These are phyloP conservation scores for Trichoderma sp. DNA, from an alignment of 2,329 filamentous ascomycete genomes.

Conservation along the genomic window DNA sequence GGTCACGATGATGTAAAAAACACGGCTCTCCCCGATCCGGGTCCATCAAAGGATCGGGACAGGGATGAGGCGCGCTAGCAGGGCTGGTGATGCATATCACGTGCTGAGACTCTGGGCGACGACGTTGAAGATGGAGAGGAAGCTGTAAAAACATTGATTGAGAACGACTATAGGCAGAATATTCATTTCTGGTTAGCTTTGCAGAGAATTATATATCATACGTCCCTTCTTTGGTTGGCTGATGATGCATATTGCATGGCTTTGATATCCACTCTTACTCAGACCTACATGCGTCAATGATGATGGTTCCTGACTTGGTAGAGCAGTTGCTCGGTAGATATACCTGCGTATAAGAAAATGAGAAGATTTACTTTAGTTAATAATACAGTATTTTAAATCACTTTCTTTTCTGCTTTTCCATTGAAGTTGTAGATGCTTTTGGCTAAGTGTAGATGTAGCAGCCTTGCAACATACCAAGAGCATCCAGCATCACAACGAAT, in stretches of 20 bases:
- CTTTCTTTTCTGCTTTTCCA: background rate
- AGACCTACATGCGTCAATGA: too few species aligned
- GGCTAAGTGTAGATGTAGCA: background rate
- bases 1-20: slow-evolving; percentile 21
- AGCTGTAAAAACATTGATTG: background rate
- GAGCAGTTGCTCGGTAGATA: background rate
- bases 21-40: slow-evolving; percentile 1
- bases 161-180: background rate
- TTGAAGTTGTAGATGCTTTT: background rate
- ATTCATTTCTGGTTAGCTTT: background rate
- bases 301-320: background rate
- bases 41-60: background rate
- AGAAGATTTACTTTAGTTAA: background rate
- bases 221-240: background rate
- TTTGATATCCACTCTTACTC: background rate
- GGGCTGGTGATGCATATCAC: slow-evolving; percentile 2
- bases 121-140: background rate
- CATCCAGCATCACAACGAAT: background rate
- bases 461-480: background rate
- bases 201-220: background rate
- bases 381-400: background rate
- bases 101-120: background rate
- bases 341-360: background rate
- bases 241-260: background rate
- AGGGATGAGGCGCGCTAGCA: slow-evolving; percentile 14